Evolutionary conservation across 257 asterid species (phyloP), one percentile per base, ranked within the genome.

Genomic region (Nicotiana tabacum): DNA sequence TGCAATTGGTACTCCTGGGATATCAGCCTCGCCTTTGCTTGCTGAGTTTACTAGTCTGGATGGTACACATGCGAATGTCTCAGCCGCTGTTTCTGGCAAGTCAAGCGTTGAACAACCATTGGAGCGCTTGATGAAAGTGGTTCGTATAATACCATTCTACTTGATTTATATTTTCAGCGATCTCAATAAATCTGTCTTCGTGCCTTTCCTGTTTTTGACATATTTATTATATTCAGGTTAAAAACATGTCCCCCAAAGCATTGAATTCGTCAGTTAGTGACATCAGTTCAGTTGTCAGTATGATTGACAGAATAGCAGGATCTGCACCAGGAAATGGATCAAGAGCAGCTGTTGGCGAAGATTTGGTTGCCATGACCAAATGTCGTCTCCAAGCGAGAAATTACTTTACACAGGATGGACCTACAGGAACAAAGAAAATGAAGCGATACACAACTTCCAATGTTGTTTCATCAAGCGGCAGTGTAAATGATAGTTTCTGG

Each of bases 271-370:
- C 99, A 57, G 91, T 95, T 77, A 91, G 90, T 85, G 99, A 93
- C 85, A 93, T 95, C 85, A 84, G 97, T 86, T 93, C 99, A 11
- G 97, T 95, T 83, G 95, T 95, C 86, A 93, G 98, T 78, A 93
- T 95, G 97, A 91, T 90, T 51, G 99, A 95, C 89, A 92, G 98
- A 89, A 92, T 95, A 61, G 97, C 99, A 48, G 99, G 99, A 85
- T 93, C 99, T 85, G 99, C 99, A 76, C 99, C 99, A 11, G 99
- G 98, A 53, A 95, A 95, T 91, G 99, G 99, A 78, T 95, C 99
- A 60, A 92, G 99, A 83, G 98, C 99, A 85, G 97, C 99, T 66
- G 97, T 92, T 10, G 98, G 99, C 58, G 99, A 95, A 88, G 99
- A 95, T 92, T 89, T 95, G 90, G 99, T 92, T 87, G 98, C 98